These are phyloP conservation scores for Solanum chilense DNA, from an alignment of 257 asterid genomes.

Conservation along the genomic window DNA sequence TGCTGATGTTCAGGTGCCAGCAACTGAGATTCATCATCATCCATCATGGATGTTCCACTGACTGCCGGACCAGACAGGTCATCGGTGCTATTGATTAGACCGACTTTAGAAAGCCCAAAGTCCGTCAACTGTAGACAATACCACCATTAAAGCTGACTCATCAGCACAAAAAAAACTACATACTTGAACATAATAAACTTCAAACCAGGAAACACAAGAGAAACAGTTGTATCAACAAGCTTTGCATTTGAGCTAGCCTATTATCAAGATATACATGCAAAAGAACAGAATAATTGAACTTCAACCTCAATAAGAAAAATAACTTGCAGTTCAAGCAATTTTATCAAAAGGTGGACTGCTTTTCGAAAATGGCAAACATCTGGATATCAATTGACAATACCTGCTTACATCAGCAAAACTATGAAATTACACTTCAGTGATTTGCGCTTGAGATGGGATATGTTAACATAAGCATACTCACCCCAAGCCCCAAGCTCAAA, in stretches of 20 bases:
- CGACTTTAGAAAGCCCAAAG: slow-evolving; percentile 98
- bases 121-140: slow-evolving; percentile 74
- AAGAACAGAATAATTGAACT: background rate
- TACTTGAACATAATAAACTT: background rate
- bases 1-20: slow-evolving; percentile 59
- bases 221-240: background rate
- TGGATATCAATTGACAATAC: background rate
- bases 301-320: background rate
- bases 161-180: background rate
- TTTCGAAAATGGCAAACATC: background rate
- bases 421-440: background rate
- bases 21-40: slow-evolving; percentile 71
- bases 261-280: background rate
- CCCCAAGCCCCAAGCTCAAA: background rate
- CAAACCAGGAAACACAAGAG: background rate
- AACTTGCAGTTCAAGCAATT: background rate
- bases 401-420: background rate
- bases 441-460: background rate
- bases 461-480: background rate
- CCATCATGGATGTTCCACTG: slow-evolving; percentile 84
- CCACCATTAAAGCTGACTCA: background rate
- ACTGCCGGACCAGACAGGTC: slow-evolving; percentile 96
- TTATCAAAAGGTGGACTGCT: background rate
- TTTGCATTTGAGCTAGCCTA: background rate
- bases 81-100: slow-evolving; percentile 94